phyloP scores from a whole-genome alignment of 208 protist species.

The Acanthamoeba sp. region DNA sequence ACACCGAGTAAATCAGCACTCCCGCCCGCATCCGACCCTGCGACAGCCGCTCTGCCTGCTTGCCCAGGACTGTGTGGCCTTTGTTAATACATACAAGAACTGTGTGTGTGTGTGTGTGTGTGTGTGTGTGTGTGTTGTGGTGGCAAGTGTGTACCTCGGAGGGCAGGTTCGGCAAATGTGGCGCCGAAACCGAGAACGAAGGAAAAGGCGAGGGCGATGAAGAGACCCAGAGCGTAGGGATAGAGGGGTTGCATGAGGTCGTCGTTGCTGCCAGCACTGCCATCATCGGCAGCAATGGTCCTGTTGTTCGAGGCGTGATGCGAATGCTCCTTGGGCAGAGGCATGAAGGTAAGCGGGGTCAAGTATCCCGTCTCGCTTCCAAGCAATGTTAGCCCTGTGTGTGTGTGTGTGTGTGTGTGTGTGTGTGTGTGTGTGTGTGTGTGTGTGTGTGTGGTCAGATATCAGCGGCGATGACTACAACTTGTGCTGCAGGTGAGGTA shows the following conservation, averaged over 20 bases:
- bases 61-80: constrained; percentile 9
- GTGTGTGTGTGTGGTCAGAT: too few species aligned
- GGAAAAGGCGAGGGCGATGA: background rate
- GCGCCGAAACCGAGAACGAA: constrained; percentile 17
- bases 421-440: too few species aligned
- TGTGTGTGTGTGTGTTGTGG: too few species aligned
- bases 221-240: background rate
- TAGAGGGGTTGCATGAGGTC: constrained; percentile 2
- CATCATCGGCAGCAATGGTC: background rate
- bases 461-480: too few species aligned
- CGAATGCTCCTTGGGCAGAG: background rate
- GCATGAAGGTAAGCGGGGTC: constrained; percentile 8
- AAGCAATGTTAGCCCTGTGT: background rate
- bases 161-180: background rate
- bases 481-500: background rate
- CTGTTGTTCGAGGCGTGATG: background rate
- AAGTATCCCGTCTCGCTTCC: constrained; percentile 24
- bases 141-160: background rate
- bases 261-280: background rate
- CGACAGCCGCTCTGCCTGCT: constrained; percentile 23
- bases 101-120: too few species aligned
- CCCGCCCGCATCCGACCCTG: background rate
- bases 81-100: too few species aligned
- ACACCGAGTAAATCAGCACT: constrained; percentile 7
- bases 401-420: background rate